Conservation (phyloP, 225 moss, liverwort and hornwort species). For the Climacium dendroides region DNA sequence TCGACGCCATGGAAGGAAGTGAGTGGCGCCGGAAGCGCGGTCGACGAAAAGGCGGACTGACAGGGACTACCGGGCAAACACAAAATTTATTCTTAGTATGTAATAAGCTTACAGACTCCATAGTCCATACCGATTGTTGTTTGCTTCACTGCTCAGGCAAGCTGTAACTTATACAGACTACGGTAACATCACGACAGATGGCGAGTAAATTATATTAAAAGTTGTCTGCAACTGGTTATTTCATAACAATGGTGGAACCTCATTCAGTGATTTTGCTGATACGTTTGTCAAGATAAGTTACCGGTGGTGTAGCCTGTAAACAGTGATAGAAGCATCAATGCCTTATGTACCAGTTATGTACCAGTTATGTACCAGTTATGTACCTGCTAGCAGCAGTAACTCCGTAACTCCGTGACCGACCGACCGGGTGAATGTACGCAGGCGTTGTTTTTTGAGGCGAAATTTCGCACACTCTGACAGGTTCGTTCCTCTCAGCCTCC, state of each 20-base stretch:
- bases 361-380: too few relatives aligned
- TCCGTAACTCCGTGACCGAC: too few relatives aligned
- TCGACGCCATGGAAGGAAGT: background rate
- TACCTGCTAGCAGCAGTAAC: too few relatives aligned
- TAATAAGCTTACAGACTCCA: too few relatives aligned
- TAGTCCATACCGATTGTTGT: background rate
- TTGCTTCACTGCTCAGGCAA: background rate
- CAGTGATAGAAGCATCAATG: background rate
- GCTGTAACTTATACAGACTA: too few relatives aligned
- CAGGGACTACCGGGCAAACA: background rate
- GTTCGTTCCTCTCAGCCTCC: too few relatives aligned
- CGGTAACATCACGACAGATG: too few relatives aligned
- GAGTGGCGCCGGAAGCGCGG: background rate
- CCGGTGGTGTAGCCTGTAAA: background rate
- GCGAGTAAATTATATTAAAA: background rate
- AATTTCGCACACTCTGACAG: too few relatives aligned
- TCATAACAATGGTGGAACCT: background rate
- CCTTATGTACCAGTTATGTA: too few relatives aligned
- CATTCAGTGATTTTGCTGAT: background rate
- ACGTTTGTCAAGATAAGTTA: background rate
- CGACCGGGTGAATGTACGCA: too few relatives aligned
- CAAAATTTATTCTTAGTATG: background rate
- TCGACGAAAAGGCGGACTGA: background rate
- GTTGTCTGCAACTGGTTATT: background rate
- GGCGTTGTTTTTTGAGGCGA: too few relatives aligned